Evolutionary conservation across 1,139 yeast genomes (phyloP).

Genomic region (Candida frijolesensis): DNA sequence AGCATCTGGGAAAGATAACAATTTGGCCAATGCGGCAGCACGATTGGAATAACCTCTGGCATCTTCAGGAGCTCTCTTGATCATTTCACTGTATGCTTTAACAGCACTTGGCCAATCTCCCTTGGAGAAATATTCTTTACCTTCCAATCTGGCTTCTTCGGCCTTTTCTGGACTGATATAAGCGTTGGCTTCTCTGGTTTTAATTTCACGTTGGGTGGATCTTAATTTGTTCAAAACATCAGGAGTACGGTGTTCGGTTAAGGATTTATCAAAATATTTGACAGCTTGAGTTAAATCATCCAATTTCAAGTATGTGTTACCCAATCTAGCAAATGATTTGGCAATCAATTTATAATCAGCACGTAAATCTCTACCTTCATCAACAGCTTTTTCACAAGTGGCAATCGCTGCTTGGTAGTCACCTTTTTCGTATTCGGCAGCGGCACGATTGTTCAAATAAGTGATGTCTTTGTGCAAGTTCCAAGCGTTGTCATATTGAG

Average conservation of each 20-base stretch:
- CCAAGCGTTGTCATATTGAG: slow-evolving; percentile 84
- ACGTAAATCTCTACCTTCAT: slow-evolving; percentile 84
- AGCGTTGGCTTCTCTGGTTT: slow-evolving; percentile 71
- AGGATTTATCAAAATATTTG: slow-evolving; percentile 80
- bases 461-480: slow-evolving; percentile 82
- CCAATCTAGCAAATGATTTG: slow-evolving; percentile 90
- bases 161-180: slow-evolving; percentile 91
- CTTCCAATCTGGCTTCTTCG: slow-evolving; percentile 91
- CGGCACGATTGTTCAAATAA: slow-evolving; percentile 93
- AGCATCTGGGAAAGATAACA: slow-evolving; percentile 97
- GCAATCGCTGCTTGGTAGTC: slow-evolving; percentile 82
- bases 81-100: slow-evolving; percentile 91
- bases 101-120: slow-evolving; percentile 98
- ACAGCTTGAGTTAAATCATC: slow-evolving; percentile 75
- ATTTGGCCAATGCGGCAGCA: slow-evolving; percentile 94
- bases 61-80: slow-evolving; percentile 94
- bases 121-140: slow-evolving; percentile 84
- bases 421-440: slow-evolving; percentile 96
- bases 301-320: slow-evolving; percentile 76
- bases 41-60: slow-evolving; percentile 97
- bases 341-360: slow-evolving; percentile 93
- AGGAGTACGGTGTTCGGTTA: slow-evolving; percentile 97
- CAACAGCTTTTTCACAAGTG: slow-evolving; percentile 83
- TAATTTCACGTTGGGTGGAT: slow-evolving; percentile 81
- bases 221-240: slow-evolving; percentile 89